Evolutionary conservation across 495 filamentous ascomycete species (phyloP).

Genomic region (Daldinia vernicosa): DNA sequence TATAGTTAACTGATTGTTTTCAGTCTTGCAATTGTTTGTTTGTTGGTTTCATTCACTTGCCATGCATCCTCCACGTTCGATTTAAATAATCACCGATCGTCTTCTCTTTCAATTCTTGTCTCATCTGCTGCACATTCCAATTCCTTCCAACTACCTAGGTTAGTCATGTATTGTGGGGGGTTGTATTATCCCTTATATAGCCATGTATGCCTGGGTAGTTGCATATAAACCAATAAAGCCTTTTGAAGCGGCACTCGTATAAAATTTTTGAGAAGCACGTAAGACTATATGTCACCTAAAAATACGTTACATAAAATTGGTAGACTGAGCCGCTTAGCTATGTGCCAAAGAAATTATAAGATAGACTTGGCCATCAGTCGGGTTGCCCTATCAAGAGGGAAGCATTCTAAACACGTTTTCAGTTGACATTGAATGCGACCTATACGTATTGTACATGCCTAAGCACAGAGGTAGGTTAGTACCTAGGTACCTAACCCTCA

Average conservation of each 20-base stretch:
- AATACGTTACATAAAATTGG: constrained; percentile 13
- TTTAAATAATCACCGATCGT: not conserved
- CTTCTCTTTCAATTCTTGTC: constrained; percentile 10
- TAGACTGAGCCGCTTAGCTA: not conserved
- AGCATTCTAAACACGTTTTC: constrained; percentile 42
- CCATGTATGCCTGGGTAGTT: not conserved
- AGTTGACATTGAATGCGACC: constrained; percentile 42
- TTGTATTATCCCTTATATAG: constrained; percentile 6
- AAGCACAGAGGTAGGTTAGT: too few species aligned
- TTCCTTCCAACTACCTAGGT: constrained; percentile 41
- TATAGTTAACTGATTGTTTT: not conserved
- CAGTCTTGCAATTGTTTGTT: too few species aligned
- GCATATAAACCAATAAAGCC: constrained; percentile 1
- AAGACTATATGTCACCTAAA: not conserved
- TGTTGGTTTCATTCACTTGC: not conserved
- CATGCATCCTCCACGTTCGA: not conserved
- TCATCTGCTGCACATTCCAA: constrained; percentile 30
- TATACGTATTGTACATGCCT: not conserved
- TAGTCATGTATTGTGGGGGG: constrained; percentile 1
- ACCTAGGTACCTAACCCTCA: not conserved
- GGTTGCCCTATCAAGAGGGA: constrained; percentile 36
- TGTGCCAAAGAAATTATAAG: not conserved
- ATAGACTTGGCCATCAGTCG: constrained; percentile 23
- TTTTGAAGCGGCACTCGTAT: not conserved
- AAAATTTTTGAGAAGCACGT: not conserved